Conservation (phyloP, 2,329 filamentous ascomycete genomes). For the Paramyrothecium roridum region DNA sequence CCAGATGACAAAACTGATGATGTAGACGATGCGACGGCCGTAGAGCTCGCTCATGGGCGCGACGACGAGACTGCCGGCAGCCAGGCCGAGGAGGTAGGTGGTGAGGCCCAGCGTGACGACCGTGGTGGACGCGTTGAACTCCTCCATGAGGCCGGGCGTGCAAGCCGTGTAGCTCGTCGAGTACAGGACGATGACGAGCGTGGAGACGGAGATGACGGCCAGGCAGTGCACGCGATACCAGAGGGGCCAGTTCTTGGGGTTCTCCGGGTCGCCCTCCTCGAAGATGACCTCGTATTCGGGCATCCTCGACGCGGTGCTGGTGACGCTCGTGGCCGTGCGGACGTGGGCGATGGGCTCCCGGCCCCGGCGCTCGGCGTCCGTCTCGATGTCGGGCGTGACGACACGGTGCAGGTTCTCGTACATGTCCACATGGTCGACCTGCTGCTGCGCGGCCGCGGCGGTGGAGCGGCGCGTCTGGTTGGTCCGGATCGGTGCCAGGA, state of each 20-base stretch:
- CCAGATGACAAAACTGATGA: constrained; percentile 62
- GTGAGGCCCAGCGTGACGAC: constrained; percentile 74
- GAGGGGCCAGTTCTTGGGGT: constrained; percentile 68
- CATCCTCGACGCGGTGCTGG: constrained; percentile 38
- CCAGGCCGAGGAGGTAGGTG: constrained; percentile 73
- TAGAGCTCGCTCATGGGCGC: constrained; percentile 73
- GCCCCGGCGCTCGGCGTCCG: constrained; percentile 33
- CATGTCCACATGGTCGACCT: constrained; percentile 19
- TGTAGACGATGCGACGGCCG: constrained; percentile 66
- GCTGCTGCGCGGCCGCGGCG: constrained; percentile 8
- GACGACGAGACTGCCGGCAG: constrained; percentile 66
- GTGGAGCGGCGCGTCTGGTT: constrained; percentile 12
- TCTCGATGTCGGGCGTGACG: constrained; percentile 32
- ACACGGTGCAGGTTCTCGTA: constrained; percentile 34
- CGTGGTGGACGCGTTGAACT: constrained; percentile 59
- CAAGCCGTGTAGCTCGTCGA: constrained; percentile 77
- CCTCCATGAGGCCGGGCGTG: constrained; percentile 63
- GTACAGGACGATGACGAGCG: constrained; percentile 61
- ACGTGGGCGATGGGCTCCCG: constrained; percentile 44
- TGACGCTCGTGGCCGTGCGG: constrained; percentile 37
- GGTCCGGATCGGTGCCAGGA: constrained; percentile 20
- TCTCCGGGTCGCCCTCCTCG: constrained; percentile 57
- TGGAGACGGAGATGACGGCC: constrained; percentile 41
- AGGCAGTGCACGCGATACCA: constrained; percentile 40
- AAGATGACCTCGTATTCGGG: constrained; percentile 74